Evolutionary conservation across 768 basidiomycete genomes (phyloP).

Genomic region (Auricularia sp.): DNA sequence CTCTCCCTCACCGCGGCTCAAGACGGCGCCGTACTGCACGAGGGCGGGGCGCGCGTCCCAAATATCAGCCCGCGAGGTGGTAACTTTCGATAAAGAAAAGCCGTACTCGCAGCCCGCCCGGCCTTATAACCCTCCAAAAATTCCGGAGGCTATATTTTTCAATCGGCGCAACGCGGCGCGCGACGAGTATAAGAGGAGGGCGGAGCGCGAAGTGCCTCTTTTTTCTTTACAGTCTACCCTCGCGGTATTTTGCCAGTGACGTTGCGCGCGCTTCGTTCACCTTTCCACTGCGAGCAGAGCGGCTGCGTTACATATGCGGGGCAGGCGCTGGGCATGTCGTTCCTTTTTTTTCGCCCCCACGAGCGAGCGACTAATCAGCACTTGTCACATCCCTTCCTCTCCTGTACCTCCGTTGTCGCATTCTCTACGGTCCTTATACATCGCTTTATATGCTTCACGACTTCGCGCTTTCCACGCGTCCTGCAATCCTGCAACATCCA

Average conservation of each 20-base stretch:
- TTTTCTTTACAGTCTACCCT: background rate
- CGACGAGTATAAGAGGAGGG: background rate
- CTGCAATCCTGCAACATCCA: no score
- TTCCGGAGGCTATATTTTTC: background rate
- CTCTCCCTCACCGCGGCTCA: background rate
- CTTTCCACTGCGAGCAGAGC: background rate
- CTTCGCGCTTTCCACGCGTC: no score
- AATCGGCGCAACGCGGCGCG: no score
- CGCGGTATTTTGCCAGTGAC: background rate
- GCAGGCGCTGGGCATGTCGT: conserved; percentile 1
- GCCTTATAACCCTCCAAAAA: background rate
- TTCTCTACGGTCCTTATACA: no score
- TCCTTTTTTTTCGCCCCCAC: background rate
- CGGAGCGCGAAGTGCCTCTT: background rate
- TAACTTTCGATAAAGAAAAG: background rate
- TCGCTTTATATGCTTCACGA: no score
- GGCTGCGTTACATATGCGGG: background rate
- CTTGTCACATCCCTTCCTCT: background rate
- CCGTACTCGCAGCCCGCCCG: background rate
- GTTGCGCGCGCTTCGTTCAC: background rate
- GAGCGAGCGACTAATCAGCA: conserved; percentile 1
- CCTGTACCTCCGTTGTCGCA: background rate
- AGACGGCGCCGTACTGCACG: background rate
- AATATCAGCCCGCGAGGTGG: background rate
- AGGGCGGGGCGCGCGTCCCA: background rate